Evolutionary conservation across 164 flowering plant species (phyloP), one percentile per base, ranked within the genome.

Genomic region (Warburgia ugandensis): DNA sequence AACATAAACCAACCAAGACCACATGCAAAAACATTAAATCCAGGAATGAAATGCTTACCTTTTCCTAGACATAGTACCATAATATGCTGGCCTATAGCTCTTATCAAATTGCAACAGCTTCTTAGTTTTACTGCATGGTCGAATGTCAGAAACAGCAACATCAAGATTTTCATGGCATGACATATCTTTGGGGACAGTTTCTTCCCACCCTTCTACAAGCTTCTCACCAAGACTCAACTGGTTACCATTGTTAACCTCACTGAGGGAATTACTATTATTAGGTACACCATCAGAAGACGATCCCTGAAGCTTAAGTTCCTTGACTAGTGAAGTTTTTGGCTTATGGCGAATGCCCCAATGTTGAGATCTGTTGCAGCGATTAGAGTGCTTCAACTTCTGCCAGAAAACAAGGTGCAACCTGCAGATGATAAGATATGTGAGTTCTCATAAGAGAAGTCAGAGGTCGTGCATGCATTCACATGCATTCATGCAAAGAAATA

Each of bases 31-130:
- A 9, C 22, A 50, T 33, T 8, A 22, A 9, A 25, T 9, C 12
- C 16, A 6, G 25, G 42, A n/a, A 41, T 17, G 36, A 43, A 9
- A 17, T 17, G 21, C 56, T 61, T 50, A 71, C 99, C 96, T 94
- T 73, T 74, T 79, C 64, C 49, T 72, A 10, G 82, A 86, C 80
- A 87, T 71, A 49, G 79, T 66, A 8, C 99, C 99, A 73, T 86
- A 89, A 76, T 82, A 94, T 42, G 97, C 97, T 63, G 99, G 97
- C 65, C 99, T 83, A 44, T 68, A 48, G 66, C 90, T 79, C 68
- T 94, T 84, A 68, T 84, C 90, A 68, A 86, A 89, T 65, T 89
- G 99, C 62, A 89, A 59, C 55, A 94, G 68, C 62, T 94, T 79
- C 67, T 58, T 89, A 38, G 67, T 60, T 20, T 60, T 56, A 19